Evolutionary conservation across 768 basidiomycete species (phyloP).

Genomic region (Galerina marginata): DNA sequence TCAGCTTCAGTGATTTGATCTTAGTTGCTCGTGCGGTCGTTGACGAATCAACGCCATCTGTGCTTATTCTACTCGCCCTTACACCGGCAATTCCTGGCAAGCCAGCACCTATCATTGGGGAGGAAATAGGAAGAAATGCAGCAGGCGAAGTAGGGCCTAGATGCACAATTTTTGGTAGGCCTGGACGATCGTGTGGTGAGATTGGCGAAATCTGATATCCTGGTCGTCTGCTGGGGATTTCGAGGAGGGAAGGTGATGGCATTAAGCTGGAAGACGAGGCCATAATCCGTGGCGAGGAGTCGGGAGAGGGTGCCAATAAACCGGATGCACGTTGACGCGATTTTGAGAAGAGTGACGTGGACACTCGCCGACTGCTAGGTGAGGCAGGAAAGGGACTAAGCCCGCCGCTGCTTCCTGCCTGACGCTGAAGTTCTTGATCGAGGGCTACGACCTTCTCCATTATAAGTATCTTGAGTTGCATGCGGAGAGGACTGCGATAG

Average conservation of each 20-base stretch:
- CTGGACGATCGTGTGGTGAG: slow-evolving; percentile 30
- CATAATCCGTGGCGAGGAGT: slow-evolving; percentile 47
- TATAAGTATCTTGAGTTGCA: slow-evolving; percentile 70
- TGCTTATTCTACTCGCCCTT: slow-evolving; percentile 9
- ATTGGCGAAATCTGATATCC: slow-evolving; percentile 40
- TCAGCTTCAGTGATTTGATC: slow-evolving; percentile 56
- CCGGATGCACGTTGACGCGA: slow-evolving; percentile 52
- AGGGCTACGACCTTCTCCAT: slow-evolving; percentile 65
- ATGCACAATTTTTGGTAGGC: slow-evolving; percentile 60
- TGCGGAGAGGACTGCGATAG: slow-evolving; percentile 62
- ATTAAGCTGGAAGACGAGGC: slow-evolving; percentile 36
- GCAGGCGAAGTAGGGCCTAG: slow-evolving; percentile 57
- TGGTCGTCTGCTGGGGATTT: slow-evolving; percentile 31
- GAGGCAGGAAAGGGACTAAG: slow-evolving; percentile 28
- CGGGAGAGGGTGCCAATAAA: slow-evolving; percentile 44
- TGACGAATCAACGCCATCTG: slow-evolving; percentile 20
- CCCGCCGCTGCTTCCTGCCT: slow-evolving; percentile 19
- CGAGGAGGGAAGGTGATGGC: slow-evolving; percentile 37
- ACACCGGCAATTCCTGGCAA: slow-evolving; percentile 10
- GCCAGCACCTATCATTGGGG: slow-evolving; percentile 29
- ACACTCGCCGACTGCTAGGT: slow-evolving; percentile 45
- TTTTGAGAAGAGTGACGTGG: slow-evolving; percentile 63
- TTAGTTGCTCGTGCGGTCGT: slow-evolving; percentile 42
- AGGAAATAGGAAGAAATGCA: slow-evolving; percentile 37
- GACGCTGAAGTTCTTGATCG: slow-evolving; percentile 52